These are phyloP conservation scores for Neospermospora avenae DNA, from an alignment of 2,329 filamentous ascomycete genomes.

Conservation along the genomic window DNA sequence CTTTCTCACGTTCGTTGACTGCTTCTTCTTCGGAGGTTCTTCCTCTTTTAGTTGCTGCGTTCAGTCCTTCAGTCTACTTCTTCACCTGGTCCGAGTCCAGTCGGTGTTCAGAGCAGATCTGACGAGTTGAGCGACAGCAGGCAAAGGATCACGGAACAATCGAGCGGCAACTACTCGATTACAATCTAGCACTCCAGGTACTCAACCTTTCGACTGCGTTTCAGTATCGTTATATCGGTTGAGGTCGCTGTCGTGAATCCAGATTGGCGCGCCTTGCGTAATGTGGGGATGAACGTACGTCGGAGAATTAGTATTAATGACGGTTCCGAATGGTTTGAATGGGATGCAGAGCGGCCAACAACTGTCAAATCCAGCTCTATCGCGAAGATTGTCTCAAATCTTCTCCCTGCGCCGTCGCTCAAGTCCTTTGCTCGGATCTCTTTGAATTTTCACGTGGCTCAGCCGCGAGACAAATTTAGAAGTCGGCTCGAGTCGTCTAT, in stretches of 20 bases:
- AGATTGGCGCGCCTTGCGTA: constrained; percentile 15
- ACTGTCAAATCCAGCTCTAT: background rate
- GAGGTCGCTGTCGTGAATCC: constrained; percentile 1
- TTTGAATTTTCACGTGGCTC: constrained; percentile 26
- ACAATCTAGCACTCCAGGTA: background rate
- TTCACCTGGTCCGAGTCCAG: background rate
- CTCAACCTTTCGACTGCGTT: background rate
- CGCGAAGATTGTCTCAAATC: background rate
- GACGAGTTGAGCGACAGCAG: background rate
- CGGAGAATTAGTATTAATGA: constrained; percentile 6
- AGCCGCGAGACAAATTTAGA: constrained; percentile 27
- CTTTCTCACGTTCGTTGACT: too few species aligned
- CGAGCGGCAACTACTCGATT: background rate
- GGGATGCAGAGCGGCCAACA: background rate
- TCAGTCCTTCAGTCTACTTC: background rate
- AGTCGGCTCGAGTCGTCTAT: constrained; percentile 17
- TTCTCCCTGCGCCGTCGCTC: background rate
- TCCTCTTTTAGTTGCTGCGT: background rate
- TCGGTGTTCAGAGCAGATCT: background rate
- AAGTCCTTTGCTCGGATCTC: background rate
- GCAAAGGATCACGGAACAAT: background rate
- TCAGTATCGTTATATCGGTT: background rate
- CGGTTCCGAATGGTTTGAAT: background rate
- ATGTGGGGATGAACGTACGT: constrained; percentile 9
- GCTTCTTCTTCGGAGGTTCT: background rate